Evolutionary conservation across 2,329 filamentous ascomycete species (phyloP).

Genomic region (Botrytis paeoniae): DNA sequence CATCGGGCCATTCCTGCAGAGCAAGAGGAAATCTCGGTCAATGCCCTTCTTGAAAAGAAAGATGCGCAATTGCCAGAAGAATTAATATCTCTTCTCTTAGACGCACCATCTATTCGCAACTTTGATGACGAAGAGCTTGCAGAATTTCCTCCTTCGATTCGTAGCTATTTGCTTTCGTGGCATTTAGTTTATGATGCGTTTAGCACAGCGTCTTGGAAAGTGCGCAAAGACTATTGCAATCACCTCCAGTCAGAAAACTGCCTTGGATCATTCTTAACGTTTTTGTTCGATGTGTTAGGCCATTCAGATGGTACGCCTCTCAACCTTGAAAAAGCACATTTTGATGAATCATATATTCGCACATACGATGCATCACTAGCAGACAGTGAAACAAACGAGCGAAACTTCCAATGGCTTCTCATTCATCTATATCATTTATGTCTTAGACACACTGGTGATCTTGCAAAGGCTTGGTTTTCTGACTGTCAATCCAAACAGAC

Average conservation of each 20-base stretch:
- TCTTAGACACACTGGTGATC: constrained; percentile 71
- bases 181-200: constrained; percentile 86
- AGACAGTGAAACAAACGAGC: constrained; percentile 60
- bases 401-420: constrained; percentile 77
- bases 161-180: constrained; percentile 86
- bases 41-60: constrained; percentile 68
- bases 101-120: constrained; percentile 68
- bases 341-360: constrained; percentile 55
- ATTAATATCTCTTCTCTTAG: constrained; percentile 76
- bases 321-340: constrained; percentile 67
- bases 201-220: constrained; percentile 70
- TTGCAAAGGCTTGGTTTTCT: constrained; percentile 83
- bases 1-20: constrained; percentile 73
- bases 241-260: constrained; percentile 73
- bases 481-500: constrained; percentile 79
- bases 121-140: constrained; percentile 64
- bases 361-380: constrained; percentile 52
- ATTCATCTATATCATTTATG: constrained; percentile 82
- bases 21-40: constrained; percentile 80
- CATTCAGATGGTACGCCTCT: constrained; percentile 71
- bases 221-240: constrained; percentile 77
- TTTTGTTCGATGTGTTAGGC: constrained; percentile 81
- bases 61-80: constrained; percentile 77
- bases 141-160: constrained; percentile 65
- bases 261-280: constrained; percentile 67